A percentile compares a stretch with the other conserved stretches of the same genome.
phyloP scores from a whole-genome alignment of 1,139 yeast genomes.

The Saccharomyces hybrid region DNA sequence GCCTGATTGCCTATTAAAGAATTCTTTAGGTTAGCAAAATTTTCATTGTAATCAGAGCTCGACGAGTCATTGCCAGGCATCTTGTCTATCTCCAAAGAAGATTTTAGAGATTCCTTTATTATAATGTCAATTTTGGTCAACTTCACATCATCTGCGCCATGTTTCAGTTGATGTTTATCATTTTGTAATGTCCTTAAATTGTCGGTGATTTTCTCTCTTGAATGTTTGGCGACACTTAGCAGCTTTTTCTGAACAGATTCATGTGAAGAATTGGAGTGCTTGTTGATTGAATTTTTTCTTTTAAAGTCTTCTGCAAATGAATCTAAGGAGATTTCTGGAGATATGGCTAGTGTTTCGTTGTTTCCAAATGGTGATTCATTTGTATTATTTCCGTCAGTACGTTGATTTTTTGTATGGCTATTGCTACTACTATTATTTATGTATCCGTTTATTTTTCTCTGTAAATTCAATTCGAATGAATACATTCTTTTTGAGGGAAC shows the following conservation, averaged over 20 bases:
- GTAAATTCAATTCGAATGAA: constrained; percentile 41
- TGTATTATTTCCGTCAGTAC: background rate
- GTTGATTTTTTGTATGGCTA: background rate
- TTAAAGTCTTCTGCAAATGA: background rate
- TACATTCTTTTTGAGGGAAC: constrained; percentile 61
- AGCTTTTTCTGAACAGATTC: background rate
- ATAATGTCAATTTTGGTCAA: constrained; percentile 17
- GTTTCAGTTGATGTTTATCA: background rate
- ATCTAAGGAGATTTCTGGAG: background rate
- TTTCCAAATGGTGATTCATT: background rate
- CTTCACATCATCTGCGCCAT: background rate
- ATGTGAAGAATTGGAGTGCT: background rate
- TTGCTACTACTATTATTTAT: background rate
- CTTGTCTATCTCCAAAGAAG: constrained; percentile 21
- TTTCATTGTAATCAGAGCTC: background rate
- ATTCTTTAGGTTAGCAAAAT: background rate
- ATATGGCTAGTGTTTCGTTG: background rate
- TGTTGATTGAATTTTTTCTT: background rate
- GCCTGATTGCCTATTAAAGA: background rate
- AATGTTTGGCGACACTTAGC: background rate
- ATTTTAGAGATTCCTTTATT: constrained; percentile 20
- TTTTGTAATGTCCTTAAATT: background rate
- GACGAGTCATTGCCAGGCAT: constrained; percentile 9
- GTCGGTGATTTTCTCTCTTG: background rate
- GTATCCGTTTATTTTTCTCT: constrained; percentile 4